Percentiles rank a stretch among this genome's conserved stretches.
Evolutionary conservation across 306 rosid genomes (phyloP).

Genomic region (Castanea sativa): DNA sequence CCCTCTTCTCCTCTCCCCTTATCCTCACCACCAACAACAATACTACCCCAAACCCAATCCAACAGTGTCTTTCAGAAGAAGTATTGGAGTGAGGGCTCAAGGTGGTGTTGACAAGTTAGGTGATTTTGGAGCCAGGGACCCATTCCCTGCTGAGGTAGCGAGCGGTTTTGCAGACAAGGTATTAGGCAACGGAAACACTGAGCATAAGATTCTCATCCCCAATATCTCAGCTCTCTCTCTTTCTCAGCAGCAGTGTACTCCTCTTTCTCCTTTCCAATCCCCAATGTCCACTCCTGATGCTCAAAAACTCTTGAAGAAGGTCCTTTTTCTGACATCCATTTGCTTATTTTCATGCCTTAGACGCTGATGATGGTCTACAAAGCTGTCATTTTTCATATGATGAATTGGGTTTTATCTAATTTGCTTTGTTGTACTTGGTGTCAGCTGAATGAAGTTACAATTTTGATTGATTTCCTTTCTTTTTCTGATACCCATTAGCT

Average conservation of each 20-base stretch:
- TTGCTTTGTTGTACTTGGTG: too few species aligned
- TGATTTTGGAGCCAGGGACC: constrained; percentile 88
- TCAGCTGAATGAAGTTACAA: too few species aligned
- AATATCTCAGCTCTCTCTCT: constrained; percentile 63
- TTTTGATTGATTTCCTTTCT: too few species aligned
- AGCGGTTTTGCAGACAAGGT: constrained; percentile 80
- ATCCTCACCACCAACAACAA: background rate
- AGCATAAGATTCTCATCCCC: constrained; percentile 90
- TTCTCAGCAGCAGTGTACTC: constrained; percentile 50
- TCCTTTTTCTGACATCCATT: constrained; percentile 5
- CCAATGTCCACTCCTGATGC: constrained; percentile 63
- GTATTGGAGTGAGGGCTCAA: constrained; percentile 19
- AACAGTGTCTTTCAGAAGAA: background rate
- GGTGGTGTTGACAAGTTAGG: constrained; percentile 45
- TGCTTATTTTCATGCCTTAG: background rate
- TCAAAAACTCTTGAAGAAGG: constrained; percentile 60
- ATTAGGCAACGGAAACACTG: constrained; percentile 47
- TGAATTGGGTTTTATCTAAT: too few species aligned
- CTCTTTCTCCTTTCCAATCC: constrained; percentile 49
- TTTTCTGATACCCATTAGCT: too few species aligned
- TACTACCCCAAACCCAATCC: background rate
- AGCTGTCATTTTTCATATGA: too few species aligned
- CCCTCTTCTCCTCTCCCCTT: constrained; percentile 10
- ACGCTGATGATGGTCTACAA: background rate
- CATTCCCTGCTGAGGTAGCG: constrained; percentile 81